Base-by-base conservation (phyloP, 1,284 basidiomycete species). In the Fomes fomentarius region DNA sequence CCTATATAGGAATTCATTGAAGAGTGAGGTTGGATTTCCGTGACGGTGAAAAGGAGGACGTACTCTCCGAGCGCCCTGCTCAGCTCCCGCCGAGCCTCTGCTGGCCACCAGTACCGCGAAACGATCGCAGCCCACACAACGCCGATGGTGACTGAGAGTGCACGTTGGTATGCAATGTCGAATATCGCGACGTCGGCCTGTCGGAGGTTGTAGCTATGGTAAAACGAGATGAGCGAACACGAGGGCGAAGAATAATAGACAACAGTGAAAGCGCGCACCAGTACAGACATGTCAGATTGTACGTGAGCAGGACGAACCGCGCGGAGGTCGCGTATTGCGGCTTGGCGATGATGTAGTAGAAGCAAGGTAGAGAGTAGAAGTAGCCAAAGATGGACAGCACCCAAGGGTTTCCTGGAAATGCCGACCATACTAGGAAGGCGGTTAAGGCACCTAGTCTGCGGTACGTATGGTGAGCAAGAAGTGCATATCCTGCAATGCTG, bases 41-140 rank as follows among this genome's bases (percentile, higher is more conserved):
- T 33, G 28, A 12, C 11, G 19, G 30, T 39, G 14, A 38, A 50
- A 10, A 51, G 19, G 42, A 35, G 19, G 3, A 77, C 87, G 70
- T 66, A 91, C 93, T 98, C 94, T 73, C 93, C 89, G 4, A 98
- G 78, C 0, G 85, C 90, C 56, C 86, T 85, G 35, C 89, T 85
- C 2, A 99, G 77, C 72, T 98, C 95, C 26, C 91, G 78, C 48
- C 96, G 77, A 0, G 96, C 96, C 67, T 97, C 96, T 19, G 92
- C 85, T 1, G 96, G 96, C 95, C 96, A 98, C 87, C 95, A 94
- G 60, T 91, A 89, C 43, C 93, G 80, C 6, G 93, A 95, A 12
- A 98, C 85, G 25, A 97, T 71, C 2, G 87, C 83, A 0, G 94
- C 95, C 90, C 93, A 98, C 1, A 96, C 69, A 0, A 96, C 93